Conservation (phyloP, 805 yeast species). For the Saturnispora sanitii region DNA sequence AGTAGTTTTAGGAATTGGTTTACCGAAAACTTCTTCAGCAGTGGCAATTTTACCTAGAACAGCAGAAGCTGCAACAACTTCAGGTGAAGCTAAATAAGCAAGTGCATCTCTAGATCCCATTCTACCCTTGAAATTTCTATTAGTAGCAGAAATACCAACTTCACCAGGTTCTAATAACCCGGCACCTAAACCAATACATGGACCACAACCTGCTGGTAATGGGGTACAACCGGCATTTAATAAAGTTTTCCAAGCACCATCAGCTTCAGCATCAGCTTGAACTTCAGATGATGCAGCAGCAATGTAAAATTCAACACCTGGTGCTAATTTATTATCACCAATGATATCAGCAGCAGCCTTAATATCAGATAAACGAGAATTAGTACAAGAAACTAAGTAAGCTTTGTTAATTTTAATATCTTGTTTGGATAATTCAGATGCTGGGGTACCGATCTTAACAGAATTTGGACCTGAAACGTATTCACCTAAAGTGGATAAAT, state of each 20-base stretch:
- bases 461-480: conserved; percentile 95
- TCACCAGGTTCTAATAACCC: conserved; percentile 93
- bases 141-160: conserved; percentile 96
- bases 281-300: conserved; percentile 96
- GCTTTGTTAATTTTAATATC: conserved; percentile 84
- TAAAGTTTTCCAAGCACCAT: conserved; percentile 87
- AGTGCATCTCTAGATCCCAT: conserved; percentile 97
- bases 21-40: conserved; percentile 75
- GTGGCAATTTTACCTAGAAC: conserved; percentile 89
- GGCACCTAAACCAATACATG: conserved; percentile 95
- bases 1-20: conserved; percentile 35
- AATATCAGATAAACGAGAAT: conserved; percentile 86
- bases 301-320: conserved; percentile 87
- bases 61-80: conserved; percentile 97
- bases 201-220: conserved; percentile 98
- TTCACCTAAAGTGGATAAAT: conserved; percentile 73
- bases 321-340: conserved; percentile 72
- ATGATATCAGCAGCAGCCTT: conserved; percentile 90
- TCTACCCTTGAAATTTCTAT: conserved; percentile 97
- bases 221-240: conserved; percentile 91
- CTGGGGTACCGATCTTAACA: conserved; percentile 79
- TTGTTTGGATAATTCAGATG: conserved; percentile 62
- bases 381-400: conserved; percentile 95
- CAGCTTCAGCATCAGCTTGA: conserved; percentile 81
- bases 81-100: conserved; percentile 95